These are phyloP conservation scores for Pseudevernia furfuracea DNA, from an alignment of 495 filamentous ascomycete genomes.

Conservation along the genomic window DNA sequence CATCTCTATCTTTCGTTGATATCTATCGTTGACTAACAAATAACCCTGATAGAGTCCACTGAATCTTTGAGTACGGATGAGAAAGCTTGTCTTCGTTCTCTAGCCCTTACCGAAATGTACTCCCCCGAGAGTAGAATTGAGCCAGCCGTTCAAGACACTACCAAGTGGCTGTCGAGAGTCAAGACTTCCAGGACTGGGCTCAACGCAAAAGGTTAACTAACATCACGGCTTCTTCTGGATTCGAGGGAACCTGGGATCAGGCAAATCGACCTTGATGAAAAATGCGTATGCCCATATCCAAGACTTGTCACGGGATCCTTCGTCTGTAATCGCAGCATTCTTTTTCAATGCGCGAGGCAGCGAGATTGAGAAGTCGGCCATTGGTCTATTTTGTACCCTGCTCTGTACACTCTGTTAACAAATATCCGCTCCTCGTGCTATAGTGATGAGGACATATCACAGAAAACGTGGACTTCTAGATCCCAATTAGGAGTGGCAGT, in stretches of 20 bases:
- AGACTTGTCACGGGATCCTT: conserved; percentile 5
- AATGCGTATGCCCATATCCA: conserved; percentile 1
- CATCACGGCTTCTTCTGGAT: conserved; percentile 39
- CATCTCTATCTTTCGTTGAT: no score
- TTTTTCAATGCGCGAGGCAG: conserved; percentile 37
- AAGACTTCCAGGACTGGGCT: conserved; percentile 32
- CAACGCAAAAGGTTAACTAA: conserved; percentile 21
- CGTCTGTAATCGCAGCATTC: conserved; percentile 29
- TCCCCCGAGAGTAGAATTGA: background rate
- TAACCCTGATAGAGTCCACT: background rate
- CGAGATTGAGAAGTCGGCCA: conserved; percentile 7
- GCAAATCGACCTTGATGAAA: conserved; percentile 40
- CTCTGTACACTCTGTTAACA: conserved; percentile 22
- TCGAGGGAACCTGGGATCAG: conserved; percentile 40
- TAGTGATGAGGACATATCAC: background rate
- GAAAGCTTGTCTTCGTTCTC: background rate
- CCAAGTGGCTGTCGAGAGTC: conserved; percentile 33
- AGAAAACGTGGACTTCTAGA: conserved; percentile 16
- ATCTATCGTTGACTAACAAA: no score
- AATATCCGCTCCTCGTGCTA: conserved; percentile 25
- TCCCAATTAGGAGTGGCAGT: conserved; percentile 22
- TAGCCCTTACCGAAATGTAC: background rate
- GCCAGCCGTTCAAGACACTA: conserved; percentile 8
- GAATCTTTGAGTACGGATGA: background rate
- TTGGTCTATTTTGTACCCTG: conserved; percentile 24